Conservation (phyloP, 164 flowering plant genomes). For the Aristolochia californica region DNA sequence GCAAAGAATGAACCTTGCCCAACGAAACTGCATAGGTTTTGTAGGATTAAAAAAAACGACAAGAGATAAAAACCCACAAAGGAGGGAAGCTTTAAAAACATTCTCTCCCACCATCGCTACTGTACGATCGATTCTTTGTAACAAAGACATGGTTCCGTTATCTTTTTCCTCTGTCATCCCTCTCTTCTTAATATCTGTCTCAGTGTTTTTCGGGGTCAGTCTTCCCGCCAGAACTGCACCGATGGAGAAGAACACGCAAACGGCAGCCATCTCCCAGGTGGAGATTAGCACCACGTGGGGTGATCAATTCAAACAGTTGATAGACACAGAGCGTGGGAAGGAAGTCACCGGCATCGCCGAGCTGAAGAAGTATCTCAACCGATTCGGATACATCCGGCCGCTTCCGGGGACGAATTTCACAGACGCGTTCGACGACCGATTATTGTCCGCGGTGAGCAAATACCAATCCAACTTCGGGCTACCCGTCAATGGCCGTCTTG, state of each 20-base stretch:
- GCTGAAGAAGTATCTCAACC: conserved; percentile 38
- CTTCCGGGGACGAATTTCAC: conserved; percentile 17
- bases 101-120: too few relatives aligned
- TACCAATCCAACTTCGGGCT: conserved; percentile 44
- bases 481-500: conserved; percentile 34
- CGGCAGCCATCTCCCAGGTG: too few relatives aligned
- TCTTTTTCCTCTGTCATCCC: not conserved
- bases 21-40: too few relatives aligned
- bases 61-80: not conserved
- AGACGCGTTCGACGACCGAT: conserved; percentile 27
- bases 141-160: not conserved
- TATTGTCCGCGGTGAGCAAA: conserved; percentile 29
- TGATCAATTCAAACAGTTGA: conserved; percentile 17
- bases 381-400: conserved; percentile 39
- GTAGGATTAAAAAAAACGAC: not conserved
- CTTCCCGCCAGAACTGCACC: conserved; percentile 8
- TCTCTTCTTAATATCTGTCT: not conserved
- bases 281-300: too few relatives aligned
- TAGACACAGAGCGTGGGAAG: conserved; percentile 25
- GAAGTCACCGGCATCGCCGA: conserved; percentile 32
- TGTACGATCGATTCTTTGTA: not conserved
- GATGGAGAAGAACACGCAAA: not conserved
- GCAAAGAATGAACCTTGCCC: too few relatives aligned
- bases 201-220: not conserved
- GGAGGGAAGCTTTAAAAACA: not conserved